Percentiles rank a stretch among this genome's conserved stretches.
These are phyloP conservation scores for Peronospora tabacina DNA, from an alignment of 352 stramenopile genomes.

Conservation along the genomic window DNA sequence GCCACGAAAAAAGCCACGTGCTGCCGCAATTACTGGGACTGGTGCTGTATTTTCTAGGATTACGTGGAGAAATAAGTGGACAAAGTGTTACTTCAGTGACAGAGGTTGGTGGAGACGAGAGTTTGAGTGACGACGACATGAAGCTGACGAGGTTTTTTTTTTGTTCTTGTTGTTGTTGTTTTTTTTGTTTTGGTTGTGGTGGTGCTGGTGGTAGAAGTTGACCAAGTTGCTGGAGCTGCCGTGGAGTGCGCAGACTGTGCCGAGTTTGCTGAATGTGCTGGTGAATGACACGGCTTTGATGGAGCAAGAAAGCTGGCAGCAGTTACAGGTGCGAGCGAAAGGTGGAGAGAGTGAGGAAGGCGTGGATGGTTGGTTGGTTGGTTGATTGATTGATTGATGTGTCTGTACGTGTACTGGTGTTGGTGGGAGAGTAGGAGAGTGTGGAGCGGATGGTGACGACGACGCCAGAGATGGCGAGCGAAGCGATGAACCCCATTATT, in stretches of 20 bases:
- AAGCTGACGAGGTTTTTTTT: not conserved
- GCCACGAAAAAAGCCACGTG: constrained; percentile 20
- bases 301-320: constrained; percentile 36
- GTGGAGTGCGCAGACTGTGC: constrained; percentile 45
- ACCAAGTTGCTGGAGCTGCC: constrained; percentile 57
- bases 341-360: not conserved
- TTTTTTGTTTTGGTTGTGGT: no score
- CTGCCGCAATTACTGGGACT: constrained; percentile 58
- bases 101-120: constrained; percentile 17
- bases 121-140: no score
- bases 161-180: no score
- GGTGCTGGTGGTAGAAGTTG: constrained; percentile 31
- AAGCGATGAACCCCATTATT: constrained; percentile 55
- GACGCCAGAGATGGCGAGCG: constrained; percentile 27
- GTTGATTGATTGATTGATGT: not conserved
- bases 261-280: constrained; percentile 51
- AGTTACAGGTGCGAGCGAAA: constrained; percentile 38
- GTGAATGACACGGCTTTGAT: constrained; percentile 44
- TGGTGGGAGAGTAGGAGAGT: constrained; percentile 29
- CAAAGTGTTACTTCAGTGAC: constrained; percentile 1
- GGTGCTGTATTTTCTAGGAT: constrained; percentile 43
- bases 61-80: constrained; percentile 30
- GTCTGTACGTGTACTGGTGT: not conserved
- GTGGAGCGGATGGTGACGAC: constrained; percentile 40
- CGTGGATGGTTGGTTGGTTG: no score